Percentiles rank a stretch among this genome's conserved stretches.
Evolutionary conservation across 1,284 basidiomycete genomes (phyloP).

Genomic region (Lentinula novae-zelandiae): DNA sequence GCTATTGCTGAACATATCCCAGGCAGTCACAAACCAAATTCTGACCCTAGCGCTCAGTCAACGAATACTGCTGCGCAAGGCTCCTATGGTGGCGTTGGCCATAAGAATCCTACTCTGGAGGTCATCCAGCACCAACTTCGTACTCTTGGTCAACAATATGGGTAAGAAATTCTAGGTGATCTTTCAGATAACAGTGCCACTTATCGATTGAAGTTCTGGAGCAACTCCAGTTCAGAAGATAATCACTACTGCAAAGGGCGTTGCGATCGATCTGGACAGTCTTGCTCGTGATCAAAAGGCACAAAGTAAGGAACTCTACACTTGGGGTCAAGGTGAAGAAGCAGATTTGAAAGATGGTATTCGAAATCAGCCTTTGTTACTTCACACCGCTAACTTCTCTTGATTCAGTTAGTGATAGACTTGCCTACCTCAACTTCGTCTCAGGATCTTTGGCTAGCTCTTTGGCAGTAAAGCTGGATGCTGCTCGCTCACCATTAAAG

Average conservation of each 20-base stretch:
- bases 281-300: conserved; percentile 61
- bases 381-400: conserved; percentile 11
- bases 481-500: conserved; percentile 63
- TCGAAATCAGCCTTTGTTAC: not conserved
- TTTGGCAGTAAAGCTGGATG: conserved; percentile 57
- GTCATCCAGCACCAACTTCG: conserved; percentile 68
- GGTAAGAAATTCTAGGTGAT: conserved; percentile 38
- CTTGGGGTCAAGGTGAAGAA: conserved; percentile 70
- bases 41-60: conserved; percentile 29
- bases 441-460: conserved; percentile 61
- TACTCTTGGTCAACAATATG: conserved; percentile 69
- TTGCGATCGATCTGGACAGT: conserved; percentile 67
- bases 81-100: conserved; percentile 28
- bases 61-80: conserved; percentile 33
- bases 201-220: conserved; percentile 25
- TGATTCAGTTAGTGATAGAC: conserved; percentile 62
- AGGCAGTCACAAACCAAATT: conserved; percentile 29
- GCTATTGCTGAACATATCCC: conserved; percentile 56
- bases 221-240: conserved; percentile 67
- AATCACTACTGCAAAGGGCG: conserved; percentile 71
- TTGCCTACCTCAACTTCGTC: conserved; percentile 75
- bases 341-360: conserved; percentile 74
- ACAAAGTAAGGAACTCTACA: conserved; percentile 77
- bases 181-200: conserved; percentile 23
- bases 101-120: conserved; percentile 53